Percentiles rank a stretch among this genome's conserved stretches.
Conservation (phyloP, 2,329 filamentous ascomycete genomes). For the Aspergillus aculeatus region DNA sequence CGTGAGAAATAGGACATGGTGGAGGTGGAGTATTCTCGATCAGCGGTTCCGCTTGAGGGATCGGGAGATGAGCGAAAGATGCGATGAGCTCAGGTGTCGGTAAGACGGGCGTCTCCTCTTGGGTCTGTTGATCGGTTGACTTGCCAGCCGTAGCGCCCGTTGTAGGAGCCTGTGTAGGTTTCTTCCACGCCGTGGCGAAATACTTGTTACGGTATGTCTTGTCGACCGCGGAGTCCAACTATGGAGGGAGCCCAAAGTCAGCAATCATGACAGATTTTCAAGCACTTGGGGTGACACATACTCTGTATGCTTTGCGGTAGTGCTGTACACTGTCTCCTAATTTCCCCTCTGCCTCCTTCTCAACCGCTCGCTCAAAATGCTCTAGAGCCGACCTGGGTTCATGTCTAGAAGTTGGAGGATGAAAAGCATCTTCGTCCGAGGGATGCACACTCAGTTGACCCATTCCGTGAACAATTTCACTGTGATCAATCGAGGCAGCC, state of each 20-base stretch:
- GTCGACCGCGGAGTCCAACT: slow-evolving; percentile 85
- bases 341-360: slow-evolving; percentile 80
- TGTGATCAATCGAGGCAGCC: slow-evolving; percentile 24
- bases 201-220: slow-evolving; percentile 87
- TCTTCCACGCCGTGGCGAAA: slow-evolving; percentile 67
- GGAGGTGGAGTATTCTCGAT: slow-evolving; percentile 71
- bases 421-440: slow-evolving; percentile 42
- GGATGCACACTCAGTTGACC: slow-evolving; percentile 35
- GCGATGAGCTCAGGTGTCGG: slow-evolving; percentile 68
- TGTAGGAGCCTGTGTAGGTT: slow-evolving; percentile 40
- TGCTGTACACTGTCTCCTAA: slow-evolving; percentile 84
- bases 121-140: slow-evolving; percentile 57
- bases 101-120: slow-evolving; percentile 49
- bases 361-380: slow-evolving; percentile 87
- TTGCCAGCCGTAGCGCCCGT: slow-evolving; percentile 54
- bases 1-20: slow-evolving; percentile 72
- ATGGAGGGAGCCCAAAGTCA: slow-evolving; percentile 15
- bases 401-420: slow-evolving; percentile 23
- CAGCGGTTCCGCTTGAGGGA: slow-evolving; percentile 65
- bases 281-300: slow-evolving; percentile 40
- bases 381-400: slow-evolving; percentile 78
- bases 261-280: slow-evolving; percentile 14
- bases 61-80: slow-evolving; percentile 69
- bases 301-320: slow-evolving; percentile 87
- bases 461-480: slow-evolving; percentile 37